These are phyloP conservation scores for Penicillium atrosanguineum DNA, from an alignment of 495 filamentous ascomycete species.

Conservation along the genomic window DNA sequence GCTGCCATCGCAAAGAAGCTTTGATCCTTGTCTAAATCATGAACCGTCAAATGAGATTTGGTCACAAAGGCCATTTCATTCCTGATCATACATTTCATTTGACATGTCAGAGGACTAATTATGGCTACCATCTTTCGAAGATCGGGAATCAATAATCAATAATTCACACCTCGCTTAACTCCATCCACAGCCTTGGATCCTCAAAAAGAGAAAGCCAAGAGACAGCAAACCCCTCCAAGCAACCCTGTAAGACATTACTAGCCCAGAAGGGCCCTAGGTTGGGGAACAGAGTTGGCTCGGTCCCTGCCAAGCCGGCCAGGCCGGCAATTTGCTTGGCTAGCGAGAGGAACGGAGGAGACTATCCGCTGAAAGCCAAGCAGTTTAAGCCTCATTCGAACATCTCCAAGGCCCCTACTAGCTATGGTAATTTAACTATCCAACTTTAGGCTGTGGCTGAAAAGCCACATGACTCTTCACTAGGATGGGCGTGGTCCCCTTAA, in stretches of 20 bases:
- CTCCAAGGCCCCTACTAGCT: not conserved
- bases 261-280: slow-evolving; percentile 1
- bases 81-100: no score
- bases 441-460: not conserved
- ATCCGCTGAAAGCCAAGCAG: not conserved
- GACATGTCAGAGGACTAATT: no score
- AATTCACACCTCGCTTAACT: not conserved
- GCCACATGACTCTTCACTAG: not conserved
- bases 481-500: not conserved
- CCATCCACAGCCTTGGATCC: not conserved
- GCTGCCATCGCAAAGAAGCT: no score
- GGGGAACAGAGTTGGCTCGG: not conserved
- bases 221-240: not conserved
- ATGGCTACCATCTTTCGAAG: no score
- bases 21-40: no score
- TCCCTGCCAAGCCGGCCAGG: slow-evolving; percentile 12
- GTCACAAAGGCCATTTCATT: no score
- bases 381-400: slow-evolving; percentile 8
- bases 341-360: slow-evolving; percentile 7
- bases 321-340: slow-evolving; percentile 5
- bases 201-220: not conserved
- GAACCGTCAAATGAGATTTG: no score
- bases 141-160: not conserved
- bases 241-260: slow-evolving; percentile 1
- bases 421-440: not conserved